Evolutionary conservation across 768 basidiomycete genomes (phyloP), one percentile per base, ranked within the genome.

Genomic region (Mrakia gelida): DNA sequence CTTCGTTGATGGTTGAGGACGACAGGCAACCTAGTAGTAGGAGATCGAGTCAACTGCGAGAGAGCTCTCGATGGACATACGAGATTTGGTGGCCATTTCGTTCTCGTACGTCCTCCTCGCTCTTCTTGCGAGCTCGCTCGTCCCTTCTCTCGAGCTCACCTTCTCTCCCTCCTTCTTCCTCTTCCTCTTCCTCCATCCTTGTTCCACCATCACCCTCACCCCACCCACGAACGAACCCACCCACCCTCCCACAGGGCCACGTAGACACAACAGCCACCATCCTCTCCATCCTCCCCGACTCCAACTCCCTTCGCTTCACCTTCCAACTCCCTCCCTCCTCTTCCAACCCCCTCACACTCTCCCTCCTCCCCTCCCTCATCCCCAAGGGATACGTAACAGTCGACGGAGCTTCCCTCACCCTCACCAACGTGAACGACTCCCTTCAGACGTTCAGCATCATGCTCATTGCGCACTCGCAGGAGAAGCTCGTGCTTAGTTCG

Each of bases 161-260:
- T 34, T 32, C 49, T 49, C 43, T 71, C 70, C 21, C 26, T 45
- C 49, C 3, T 16, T 23, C 11, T n/a, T 67, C 26, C 3, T 15
- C 41, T 56, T 23, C 45, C 28, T 56, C 54, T n/a, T n/a, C n/a
- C n/a, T n/a, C n/a, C n/a, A n/a, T n/a, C n/a, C n/a, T n/a, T n/a
- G n/a, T n/a, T n/a, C n/a, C n/a, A n/a, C n/a, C n/a, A n/a, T n/a
- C n/a, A n/a, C n/a, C n/a, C n/a, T n/a, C n/a, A n/a, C n/a, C n/a
- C n/a, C n/a, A n/a, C n/a, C 45, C 2, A 99, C 81, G 96, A 95
- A n/a, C 98, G 87, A 88, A 98, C 63, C 90, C 92, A 1, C 87
- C 95, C 70, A 89, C 98, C 30, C 98, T 95, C 84, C 88, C 96
- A 65, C 85, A 98, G 94, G 97, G 92, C 26, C 97, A 99, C 85